Evolutionary conservation across 768 basidiomycete species (phyloP).

Genomic region (Stropharia rugosoannulata): DNA sequence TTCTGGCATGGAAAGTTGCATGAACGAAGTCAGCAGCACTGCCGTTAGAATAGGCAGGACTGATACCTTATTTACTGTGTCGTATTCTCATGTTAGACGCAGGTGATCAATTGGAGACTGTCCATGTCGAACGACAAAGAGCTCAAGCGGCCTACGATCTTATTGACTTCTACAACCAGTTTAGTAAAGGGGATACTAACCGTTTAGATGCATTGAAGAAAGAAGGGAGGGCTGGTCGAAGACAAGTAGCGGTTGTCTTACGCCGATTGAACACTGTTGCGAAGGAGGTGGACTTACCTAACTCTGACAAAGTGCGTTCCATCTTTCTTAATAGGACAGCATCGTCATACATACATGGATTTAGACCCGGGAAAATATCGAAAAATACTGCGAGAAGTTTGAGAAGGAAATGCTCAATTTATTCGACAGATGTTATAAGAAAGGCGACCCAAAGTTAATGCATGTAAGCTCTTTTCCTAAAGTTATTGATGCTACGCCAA

Average conservation of each 20-base stretch:
- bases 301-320: slow-evolving; percentile 68
- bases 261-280: slow-evolving; percentile 84
- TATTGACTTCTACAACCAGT: slow-evolving; percentile 92
- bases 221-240: slow-evolving; percentile 86
- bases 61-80: not conserved
- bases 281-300: slow-evolving; percentile 89
- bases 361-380: slow-evolving; percentile 88
- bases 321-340: not conserved
- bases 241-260: slow-evolving; percentile 84
- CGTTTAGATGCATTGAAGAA: slow-evolving; percentile 76
- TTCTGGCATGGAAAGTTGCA: slow-evolving; percentile 83
- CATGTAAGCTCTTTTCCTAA: slow-evolving; percentile 52
- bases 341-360: not conserved
- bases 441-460: slow-evolving; percentile 99
- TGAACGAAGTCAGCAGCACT: slow-evolving; percentile 91
- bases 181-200: slow-evolving; percentile 77
- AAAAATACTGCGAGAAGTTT: slow-evolving; percentile 97
- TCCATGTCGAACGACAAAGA: slow-evolving; percentile 87
- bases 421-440: slow-evolving; percentile 94
- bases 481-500: not conserved
- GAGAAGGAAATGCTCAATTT: slow-evolving; percentile 98
- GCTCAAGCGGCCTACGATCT: slow-evolving; percentile 94
- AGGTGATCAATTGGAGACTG: slow-evolving; percentile 96
- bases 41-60: slow-evolving; percentile 87
- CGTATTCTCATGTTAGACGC: not conserved